Base-by-base conservation (phyloP, 169 alveolate genomes). In the Prorocentrum cordatum region DNA sequence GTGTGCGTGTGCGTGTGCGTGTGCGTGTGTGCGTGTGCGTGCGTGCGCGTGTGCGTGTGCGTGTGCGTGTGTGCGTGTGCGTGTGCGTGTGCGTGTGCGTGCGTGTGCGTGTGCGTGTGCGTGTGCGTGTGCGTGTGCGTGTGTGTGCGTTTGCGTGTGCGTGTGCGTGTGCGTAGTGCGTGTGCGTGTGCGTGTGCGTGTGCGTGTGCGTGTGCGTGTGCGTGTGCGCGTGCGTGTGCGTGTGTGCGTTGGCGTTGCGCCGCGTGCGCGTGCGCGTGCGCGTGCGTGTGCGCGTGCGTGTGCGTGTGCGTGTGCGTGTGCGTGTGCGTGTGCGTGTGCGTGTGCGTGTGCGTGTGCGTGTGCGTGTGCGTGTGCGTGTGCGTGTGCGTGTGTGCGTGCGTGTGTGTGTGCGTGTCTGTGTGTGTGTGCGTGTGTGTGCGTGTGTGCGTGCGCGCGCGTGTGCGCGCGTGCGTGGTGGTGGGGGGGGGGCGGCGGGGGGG, bases 401-500 rank as follows among this genome's bases (percentile, higher is more conserved):
- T 18, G 36, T 18, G n/a, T 24, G 36, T 35, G 70, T 24, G 36
- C 38, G 36, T 35, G 36, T 18, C 36, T 24, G 36, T 35, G n/a
- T 27, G 70, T 27, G 70, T 35, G 36, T 18, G 36, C 38, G 70
- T 24, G 64, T 18, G 64, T 50, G 64, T 50, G 64, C 18, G 64
- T 50, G 64, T 50, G 64, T 50, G 64, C 18, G 64, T 50, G 64
- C 64, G 64, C 18, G 64, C 27, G 64, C 18, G 64, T 24, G 27
- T 50, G 64, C 64, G 64, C 18, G 64, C 64, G 64, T 50, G 64
- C 64, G 64, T 50, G 64, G n/a, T n/a, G n/a, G n/a, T n/a, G n/a
- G n/a, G n/a, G n/a, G n/a, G n/a, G n/a, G n/a, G n/a, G n/a, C n/a
- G n/a, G n/a, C n/a, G n/a, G n/a, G n/a, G n/a, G n/a, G n/a, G n/a